phyloP scores from a whole-genome alignment of 345 rosid genomes.

The Eutrema yunnanense region DNA sequence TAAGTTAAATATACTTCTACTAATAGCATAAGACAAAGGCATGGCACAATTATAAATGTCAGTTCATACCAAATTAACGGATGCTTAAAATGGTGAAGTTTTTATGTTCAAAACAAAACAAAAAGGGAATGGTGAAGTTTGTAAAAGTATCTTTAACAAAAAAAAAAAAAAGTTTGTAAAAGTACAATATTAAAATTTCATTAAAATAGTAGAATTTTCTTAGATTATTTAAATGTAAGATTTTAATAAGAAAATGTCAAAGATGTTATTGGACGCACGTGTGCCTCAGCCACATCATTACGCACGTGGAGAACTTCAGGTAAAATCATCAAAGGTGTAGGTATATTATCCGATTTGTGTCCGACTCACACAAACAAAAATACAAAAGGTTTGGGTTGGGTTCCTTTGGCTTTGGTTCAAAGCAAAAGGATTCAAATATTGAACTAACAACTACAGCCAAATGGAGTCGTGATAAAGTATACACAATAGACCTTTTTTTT shows the following conservation, averaged over 20 bases:
- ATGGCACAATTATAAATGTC: no score
- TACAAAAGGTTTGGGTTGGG: slow-evolving; percentile 10
- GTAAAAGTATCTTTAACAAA: no score
- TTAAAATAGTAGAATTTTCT: not conserved
- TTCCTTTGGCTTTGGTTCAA: slow-evolving; percentile 29
- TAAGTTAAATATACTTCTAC: not conserved
- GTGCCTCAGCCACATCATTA: not conserved
- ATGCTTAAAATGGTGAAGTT: not conserved
- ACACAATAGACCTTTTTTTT: not conserved
- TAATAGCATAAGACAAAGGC: not conserved
- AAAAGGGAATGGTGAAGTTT: not conserved
- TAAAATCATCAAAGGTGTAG: not conserved
- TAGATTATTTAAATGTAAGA: not conserved
- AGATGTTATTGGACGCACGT: not conserved
- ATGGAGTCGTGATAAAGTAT: slow-evolving; percentile 5
- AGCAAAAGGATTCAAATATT: slow-evolving; percentile 21
- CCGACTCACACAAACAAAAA: slow-evolving; percentile 1
- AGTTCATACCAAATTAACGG: not conserved
- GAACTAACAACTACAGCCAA: slow-evolving; percentile 25
- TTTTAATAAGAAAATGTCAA: not conserved
- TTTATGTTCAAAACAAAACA: no score
- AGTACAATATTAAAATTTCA: not conserved
- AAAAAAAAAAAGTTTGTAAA: not conserved
- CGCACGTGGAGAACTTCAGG: slow-evolving; percentile 4
- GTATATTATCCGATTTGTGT: not conserved